Evolutionary conservation across 1,284 basidiomycete genomes (phyloP).

Genomic region (Naganishia albida): DNA sequence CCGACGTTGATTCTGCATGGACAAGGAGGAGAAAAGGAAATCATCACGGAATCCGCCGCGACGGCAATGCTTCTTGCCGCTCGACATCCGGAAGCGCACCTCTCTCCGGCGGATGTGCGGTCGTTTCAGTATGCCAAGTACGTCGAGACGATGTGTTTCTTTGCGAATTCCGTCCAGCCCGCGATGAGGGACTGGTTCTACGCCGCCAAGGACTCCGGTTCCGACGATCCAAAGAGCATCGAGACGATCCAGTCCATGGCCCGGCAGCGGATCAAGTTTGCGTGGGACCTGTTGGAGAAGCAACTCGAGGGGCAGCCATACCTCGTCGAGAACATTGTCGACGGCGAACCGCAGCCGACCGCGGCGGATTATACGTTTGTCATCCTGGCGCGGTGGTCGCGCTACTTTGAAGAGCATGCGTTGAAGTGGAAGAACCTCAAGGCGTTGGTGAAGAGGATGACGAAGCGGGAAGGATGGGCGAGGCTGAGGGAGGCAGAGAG

Average conservation of each 20-base stretch:
- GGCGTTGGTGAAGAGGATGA: conserved; percentile 16
- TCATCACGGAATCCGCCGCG: conserved; percentile 37
- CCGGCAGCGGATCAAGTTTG: not conserved
- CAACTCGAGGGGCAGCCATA: conserved; percentile 19
- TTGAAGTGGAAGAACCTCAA: conserved; percentile 21
- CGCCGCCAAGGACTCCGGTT: conserved; percentile 32
- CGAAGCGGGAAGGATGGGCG: conserved; percentile 15
- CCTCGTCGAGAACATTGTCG: conserved; percentile 22
- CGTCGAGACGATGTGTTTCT: conserved; percentile 36
- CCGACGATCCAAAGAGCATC: not conserved
- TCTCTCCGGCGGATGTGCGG: conserved; percentile 30
- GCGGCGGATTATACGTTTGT: conserved; percentile 14
- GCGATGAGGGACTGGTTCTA: conserved; percentile 41
- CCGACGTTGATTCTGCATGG: conserved; percentile 34
- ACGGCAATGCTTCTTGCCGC: conserved; percentile 36
- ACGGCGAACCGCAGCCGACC: conserved; percentile 10
- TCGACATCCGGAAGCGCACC: conserved; percentile 28
- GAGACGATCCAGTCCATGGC: conserved; percentile 18
- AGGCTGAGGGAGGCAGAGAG: conserved; percentile 1
- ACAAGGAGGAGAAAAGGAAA: not conserved
- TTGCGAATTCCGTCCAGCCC: conserved; percentile 38
- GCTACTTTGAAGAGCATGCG: conserved; percentile 19
- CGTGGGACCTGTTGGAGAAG: conserved; percentile 19
- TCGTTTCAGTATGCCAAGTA: conserved; percentile 26
- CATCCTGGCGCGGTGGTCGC: conserved; percentile 21